Conservation (phyloP, 192 early-diverging fungal species). For the Linnemannia elongata region DNA sequence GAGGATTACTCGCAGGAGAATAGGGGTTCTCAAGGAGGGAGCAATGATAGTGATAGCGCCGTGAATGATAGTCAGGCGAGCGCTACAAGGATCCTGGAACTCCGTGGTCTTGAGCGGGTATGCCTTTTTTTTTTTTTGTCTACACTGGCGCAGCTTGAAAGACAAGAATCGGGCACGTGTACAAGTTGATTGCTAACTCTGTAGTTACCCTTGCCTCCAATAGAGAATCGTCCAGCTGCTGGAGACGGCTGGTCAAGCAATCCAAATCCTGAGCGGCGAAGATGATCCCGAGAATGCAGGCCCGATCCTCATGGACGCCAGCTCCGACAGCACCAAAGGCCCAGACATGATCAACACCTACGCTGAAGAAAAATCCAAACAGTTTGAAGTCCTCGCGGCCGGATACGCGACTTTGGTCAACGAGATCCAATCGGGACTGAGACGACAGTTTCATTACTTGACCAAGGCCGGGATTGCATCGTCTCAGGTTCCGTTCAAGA, state of each 20-base stretch:
- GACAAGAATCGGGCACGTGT: background rate
- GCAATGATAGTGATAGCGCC: background rate
- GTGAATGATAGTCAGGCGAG: constrained; percentile 23
- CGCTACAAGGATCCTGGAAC: constrained; percentile 45
- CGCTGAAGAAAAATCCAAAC: constrained; percentile 29
- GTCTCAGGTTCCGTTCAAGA: constrained; percentile 56
- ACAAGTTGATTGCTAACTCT: too few species aligned
- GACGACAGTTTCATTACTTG: constrained; percentile 56
- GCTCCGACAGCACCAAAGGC: constrained; percentile 2
- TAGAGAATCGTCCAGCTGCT: constrained; percentile 58
- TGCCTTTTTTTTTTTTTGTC: background rate
- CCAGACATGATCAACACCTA: constrained; percentile 22
- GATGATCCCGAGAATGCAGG: constrained; percentile 31
- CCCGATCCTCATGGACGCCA: background rate
- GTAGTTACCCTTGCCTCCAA: background rate
- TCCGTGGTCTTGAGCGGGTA: constrained; percentile 49
- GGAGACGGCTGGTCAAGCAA: constrained; percentile 54
- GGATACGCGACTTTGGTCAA: constrained; percentile 49
- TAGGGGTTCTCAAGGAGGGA: background rate
- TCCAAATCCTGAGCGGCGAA: constrained; percentile 51
- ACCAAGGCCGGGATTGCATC: constrained; percentile 57
- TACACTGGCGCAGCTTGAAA: background rate
- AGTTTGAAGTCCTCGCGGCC: constrained; percentile 44
- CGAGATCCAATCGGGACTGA: constrained; percentile 54
- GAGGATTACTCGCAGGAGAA: background rate